Percentiles rank a stretch among this genome's conserved stretches.
phyloP scores from a whole-genome alignment of 2,329 filamentous ascomycete genomes.

The Neonectria faginata region DNA sequence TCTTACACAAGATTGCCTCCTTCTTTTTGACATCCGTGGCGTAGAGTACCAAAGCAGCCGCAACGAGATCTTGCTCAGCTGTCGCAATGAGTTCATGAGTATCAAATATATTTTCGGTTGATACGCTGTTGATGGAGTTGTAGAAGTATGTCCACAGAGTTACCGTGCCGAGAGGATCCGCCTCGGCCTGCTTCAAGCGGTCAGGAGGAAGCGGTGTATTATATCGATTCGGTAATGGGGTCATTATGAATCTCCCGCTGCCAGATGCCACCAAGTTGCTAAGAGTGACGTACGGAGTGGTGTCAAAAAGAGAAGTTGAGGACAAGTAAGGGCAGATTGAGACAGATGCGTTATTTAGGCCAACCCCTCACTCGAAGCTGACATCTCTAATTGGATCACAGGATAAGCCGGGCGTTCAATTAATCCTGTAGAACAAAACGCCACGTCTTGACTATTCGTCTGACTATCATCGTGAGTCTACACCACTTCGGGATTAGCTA shows the following conservation, averaged over 20 bases:
- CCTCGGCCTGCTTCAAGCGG: constrained; percentile 1
- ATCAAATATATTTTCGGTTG: not conserved
- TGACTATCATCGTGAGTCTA: too few species aligned
- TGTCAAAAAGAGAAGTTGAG: too few species aligned
- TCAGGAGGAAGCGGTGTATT: not conserved
- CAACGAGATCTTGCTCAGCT: constrained; percentile 21
- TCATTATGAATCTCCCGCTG: not conserved
- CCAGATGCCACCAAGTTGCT: not conserved
- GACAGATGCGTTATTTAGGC: too few species aligned
- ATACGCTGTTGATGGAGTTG: constrained; percentile 2
- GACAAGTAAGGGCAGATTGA: too few species aligned
- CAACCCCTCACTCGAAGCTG: too few species aligned
- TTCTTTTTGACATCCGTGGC: not conserved
- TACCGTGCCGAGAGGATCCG: constrained; percentile 23
- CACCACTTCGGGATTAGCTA: too few species aligned
- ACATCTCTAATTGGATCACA: too few species aligned
- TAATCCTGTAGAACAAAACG: too few species aligned
- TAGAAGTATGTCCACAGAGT: constrained; percentile 29
- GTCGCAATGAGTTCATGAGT: not conserved
- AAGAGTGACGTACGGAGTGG: too few species aligned
- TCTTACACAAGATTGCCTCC: not conserved
- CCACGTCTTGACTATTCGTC: too few species aligned
- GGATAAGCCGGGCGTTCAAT: too few species aligned
- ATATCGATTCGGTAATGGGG: constrained; percentile 16
- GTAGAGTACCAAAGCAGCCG: constrained; percentile 10